Conservation (phyloP, 495 filamentous ascomycete species). For the Parathielavia hyrcaniae region DNA sequence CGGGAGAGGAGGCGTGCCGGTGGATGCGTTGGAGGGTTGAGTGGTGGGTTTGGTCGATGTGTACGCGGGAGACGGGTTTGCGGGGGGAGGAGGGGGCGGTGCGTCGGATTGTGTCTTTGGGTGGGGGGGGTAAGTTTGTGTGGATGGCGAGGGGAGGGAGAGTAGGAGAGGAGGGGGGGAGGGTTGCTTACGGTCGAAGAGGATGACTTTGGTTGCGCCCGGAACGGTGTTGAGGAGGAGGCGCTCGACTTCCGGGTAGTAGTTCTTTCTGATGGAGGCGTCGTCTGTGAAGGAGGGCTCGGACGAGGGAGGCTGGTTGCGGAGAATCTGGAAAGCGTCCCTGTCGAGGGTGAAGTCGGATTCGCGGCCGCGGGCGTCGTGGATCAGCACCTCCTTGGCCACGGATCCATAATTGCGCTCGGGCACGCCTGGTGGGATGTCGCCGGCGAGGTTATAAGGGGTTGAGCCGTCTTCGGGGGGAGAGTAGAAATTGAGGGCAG, state of each 20-base stretch:
- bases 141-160: background rate
- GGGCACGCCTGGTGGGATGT: slow-evolving; percentile 52
- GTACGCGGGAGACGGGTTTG: slow-evolving; percentile 61
- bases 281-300: slow-evolving; percentile 60
- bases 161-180: background rate
- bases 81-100: slow-evolving; percentile 47
- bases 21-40: slow-evolving; percentile 59
- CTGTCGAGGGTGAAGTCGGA: slow-evolving; percentile 58
- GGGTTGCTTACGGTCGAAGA: slow-evolving; percentile 68
- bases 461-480: slow-evolving; percentile 56
- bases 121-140: background rate
- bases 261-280: slow-evolving; percentile 54
- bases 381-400: slow-evolving; percentile 35
- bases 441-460: slow-evolving; percentile 67
- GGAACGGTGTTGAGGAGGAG: slow-evolving; percentile 58
- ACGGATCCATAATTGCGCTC: slow-evolving; percentile 54
- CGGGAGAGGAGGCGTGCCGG: slow-evolving; percentile 48
- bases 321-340: slow-evolving; percentile 62
- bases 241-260: slow-evolving; percentile 76
- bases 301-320: slow-evolving; percentile 46
- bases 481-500: slow-evolving; percentile 61
- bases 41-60: slow-evolving; percentile 76
- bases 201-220: slow-evolving; percentile 54
- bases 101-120: slow-evolving; percentile 68
- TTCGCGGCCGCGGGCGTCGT: slow-evolving; percentile 57